These are phyloP conservation scores for Backusella sp. DNA, from an alignment of 192 early-diverging fungal species.

Conservation along the genomic window DNA sequence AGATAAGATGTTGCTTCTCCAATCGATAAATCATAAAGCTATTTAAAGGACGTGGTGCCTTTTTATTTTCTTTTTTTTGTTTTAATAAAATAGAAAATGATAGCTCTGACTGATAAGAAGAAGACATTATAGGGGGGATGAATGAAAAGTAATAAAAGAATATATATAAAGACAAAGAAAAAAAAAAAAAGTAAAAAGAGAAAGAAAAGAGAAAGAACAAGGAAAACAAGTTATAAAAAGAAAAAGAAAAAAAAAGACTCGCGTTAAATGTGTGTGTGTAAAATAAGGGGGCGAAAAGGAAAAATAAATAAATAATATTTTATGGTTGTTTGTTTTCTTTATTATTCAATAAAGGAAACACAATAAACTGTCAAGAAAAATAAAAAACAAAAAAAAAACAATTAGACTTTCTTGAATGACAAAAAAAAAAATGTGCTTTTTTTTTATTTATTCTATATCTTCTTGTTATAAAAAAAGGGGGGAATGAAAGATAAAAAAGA, in stretches of 20 bases:
- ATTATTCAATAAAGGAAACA: neutral
- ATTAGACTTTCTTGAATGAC: neutral
- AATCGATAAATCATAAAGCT: conserved; percentile 66
- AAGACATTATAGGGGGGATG: neutral
- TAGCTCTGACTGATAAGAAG: neutral
- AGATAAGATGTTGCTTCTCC: conserved; percentile 54
- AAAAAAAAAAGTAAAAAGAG: neutral
- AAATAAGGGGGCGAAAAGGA: neutral
- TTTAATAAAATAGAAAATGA: conserved; percentile 2
- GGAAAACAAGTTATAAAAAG: neutral
- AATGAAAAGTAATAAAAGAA: neutral
- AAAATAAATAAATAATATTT: neutral
- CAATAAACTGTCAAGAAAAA: neutral
- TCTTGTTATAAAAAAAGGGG: no score
- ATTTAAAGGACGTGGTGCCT: conserved; percentile 53
- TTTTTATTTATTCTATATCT: no score
- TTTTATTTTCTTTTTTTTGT: conserved; percentile 4
- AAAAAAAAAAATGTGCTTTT: neutral
- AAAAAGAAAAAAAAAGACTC: neutral
- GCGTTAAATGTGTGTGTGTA: neutral
- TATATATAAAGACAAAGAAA: neutral
- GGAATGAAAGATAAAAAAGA: no score
- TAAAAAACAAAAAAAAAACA: neutral
- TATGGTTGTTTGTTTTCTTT: neutral
- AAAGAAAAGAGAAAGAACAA: neutral